Evolutionary conservation across 2,329 filamentous ascomycete genomes (phyloP).

Genomic region (Diplocarpon rosae): DNA sequence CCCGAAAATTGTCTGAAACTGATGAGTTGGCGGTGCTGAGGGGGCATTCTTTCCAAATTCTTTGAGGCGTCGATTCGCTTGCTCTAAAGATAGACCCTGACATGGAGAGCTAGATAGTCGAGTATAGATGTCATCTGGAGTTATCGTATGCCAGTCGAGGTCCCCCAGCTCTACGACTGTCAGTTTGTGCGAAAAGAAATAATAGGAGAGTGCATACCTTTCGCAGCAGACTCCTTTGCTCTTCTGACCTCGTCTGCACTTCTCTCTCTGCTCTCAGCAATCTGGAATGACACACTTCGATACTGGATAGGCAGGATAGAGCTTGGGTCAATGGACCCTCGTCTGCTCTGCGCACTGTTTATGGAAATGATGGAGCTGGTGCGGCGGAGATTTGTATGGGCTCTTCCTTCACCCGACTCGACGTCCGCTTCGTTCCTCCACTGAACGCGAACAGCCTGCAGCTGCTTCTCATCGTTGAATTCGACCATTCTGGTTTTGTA

Average conservation of each 20-base stretch:
- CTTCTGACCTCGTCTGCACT: slow-evolving; percentile 32
- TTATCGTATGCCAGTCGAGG: slow-evolving; percentile 57
- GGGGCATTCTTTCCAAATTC: slow-evolving; percentile 59
- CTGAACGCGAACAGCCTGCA: slow-evolving; percentile 18
- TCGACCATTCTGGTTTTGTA: slow-evolving; percentile 15
- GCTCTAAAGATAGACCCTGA: slow-evolving; percentile 48
- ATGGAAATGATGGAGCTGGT: slow-evolving; percentile 23
- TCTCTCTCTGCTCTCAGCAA: slow-evolving; percentile 42
- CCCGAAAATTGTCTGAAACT: slow-evolving; percentile 44
- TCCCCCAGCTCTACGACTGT: slow-evolving; percentile 41
- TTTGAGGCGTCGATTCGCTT: slow-evolving; percentile 41
- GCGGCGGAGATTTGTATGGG: slow-evolving; percentile 15
- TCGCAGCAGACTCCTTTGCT: slow-evolving; percentile 34
- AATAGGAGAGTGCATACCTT: slow-evolving; percentile 26
- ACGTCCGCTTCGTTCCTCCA: slow-evolving; percentile 20
- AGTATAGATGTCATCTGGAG: slow-evolving; percentile 44
- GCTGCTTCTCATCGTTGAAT: slow-evolving; percentile 15
- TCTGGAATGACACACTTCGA: slow-evolving; percentile 44
- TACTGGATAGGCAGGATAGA: slow-evolving; percentile 42
- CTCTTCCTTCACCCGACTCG: slow-evolving; percentile 13
- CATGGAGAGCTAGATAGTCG: slow-evolving; percentile 45
- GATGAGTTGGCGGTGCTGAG: slow-evolving; percentile 51
- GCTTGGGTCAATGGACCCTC: slow-evolving; percentile 30
- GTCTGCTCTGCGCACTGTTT: slow-evolving; percentile 20
- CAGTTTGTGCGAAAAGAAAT: slow-evolving; percentile 2